Conservation (phyloP, 441 rosid species). For the Rhodomyrtus psidioides region DNA sequence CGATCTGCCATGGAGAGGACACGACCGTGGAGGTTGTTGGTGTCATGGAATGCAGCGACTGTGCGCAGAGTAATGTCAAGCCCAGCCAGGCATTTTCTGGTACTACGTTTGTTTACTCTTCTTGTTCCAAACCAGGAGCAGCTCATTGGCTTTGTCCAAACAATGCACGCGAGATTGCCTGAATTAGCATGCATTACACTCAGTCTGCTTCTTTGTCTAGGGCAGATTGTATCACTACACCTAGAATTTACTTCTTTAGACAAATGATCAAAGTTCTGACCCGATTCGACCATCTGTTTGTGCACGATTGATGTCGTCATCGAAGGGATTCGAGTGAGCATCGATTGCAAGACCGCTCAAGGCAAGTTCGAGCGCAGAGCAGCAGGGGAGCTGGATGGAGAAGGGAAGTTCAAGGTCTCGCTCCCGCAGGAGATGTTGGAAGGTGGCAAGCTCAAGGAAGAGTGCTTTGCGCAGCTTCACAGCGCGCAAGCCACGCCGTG, state of each 20-base stretch:
- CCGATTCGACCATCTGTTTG: neutral
- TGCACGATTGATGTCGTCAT: neutral
- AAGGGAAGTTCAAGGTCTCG: conserved; percentile 57
- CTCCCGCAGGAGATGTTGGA: conserved; percentile 46
- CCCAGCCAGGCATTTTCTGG: conserved; percentile 54
- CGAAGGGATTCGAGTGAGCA: conserved; percentile 62
- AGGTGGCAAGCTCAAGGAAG: conserved; percentile 51
- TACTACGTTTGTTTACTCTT: neutral
- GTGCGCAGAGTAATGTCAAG: conserved; percentile 34
- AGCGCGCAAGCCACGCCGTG: conserved; percentile 55
- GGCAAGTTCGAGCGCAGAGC: conserved; percentile 51
- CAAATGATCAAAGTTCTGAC: neutral
- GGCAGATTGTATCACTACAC: neutral
- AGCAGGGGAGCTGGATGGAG: conserved; percentile 38
- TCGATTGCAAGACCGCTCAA: conserved; percentile 54
- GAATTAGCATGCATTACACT: neutral
- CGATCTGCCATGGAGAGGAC: conserved; percentile 23
- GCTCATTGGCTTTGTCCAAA: neutral
- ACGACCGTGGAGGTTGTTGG: conserved; percentile 35
- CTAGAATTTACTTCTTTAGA: neutral
- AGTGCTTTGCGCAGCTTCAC: conserved; percentile 84
- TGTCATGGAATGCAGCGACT: conserved; percentile 51
- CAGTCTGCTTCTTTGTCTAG: neutral
- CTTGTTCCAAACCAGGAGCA: neutral
- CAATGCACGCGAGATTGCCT: neutral